Base-by-base conservation (phyloP, 139 green algal species). In the Nannochloris sp. region DNA sequence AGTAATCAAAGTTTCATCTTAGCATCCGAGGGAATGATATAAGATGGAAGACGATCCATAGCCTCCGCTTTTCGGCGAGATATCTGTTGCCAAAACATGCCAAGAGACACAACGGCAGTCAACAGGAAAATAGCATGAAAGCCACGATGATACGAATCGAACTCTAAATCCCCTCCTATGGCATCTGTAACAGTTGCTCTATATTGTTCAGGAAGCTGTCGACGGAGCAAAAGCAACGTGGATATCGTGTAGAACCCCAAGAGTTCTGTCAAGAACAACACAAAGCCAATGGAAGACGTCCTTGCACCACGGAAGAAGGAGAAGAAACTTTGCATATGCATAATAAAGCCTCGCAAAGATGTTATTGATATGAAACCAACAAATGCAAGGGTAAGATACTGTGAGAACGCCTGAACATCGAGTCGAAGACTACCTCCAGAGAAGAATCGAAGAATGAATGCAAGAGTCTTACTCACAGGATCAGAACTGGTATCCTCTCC, bases 361-460 rank as follows among this genome's bases (percentile, higher is more conserved):
- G 81, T 84, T 26, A 79, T 79, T 53, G 76, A 87, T 75, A 95
- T 91, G 61, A 77, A 80, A n/a, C 81, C 88, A 43, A 95, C 88
- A 68, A 95, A 95, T 3, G 82, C 50, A 13, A 95, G 76, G 8
- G 84, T 93, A 28, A 93, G 55, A 78, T 95, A 95, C 71, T 81
- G 82, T 2, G 69, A 80, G 3, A 90, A 66, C 26, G 77, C 33
- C 26, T 56, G 45, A 2, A 83, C 74, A 69, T 93, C 79, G 2
- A 90, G 33, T 14, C 64, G 44, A 5, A 92, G 56, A 31, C 70
- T 68, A 4, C 82, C 82, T 17, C 79, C 66, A 1, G 70, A 79
- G 44, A 90, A 74, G 2, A 70, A 44, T 23, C 74, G 67, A 57
- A 94, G 67, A 26, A 59, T 68, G 11, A 92, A 68, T 44, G 79